These are phyloP conservation scores for Arthroderma sp. DNA, from an alignment of 2,329 filamentous ascomycete genomes.

Conservation along the genomic window DNA sequence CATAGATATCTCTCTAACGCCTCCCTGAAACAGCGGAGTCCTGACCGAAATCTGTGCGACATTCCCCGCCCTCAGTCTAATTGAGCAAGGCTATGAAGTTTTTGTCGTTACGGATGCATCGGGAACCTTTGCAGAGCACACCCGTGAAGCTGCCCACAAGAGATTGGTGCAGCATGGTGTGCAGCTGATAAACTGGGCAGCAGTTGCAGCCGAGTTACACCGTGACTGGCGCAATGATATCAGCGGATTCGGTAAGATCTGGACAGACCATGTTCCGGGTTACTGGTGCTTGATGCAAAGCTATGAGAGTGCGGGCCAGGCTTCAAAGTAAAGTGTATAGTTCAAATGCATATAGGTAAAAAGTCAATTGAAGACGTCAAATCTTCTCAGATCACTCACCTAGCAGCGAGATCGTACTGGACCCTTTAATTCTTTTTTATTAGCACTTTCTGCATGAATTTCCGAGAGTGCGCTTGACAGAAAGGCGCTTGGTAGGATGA, in stretches of 20 bases:
- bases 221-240: conserved; percentile 10
- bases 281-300: conserved; percentile 14
- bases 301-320: neutral
- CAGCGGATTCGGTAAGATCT: conserved; percentile 8
- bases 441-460: too few species aligned
- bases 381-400: too few species aligned
- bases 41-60: conserved; percentile 36
- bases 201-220: conserved; percentile 7
- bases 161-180: conserved; percentile 56
- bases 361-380: too few species aligned
- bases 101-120: conserved; percentile 61
- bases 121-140: conserved; percentile 49
- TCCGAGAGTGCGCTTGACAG: too few species aligned
- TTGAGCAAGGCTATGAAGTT: conserved; percentile 58
- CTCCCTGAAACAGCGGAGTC: neutral
- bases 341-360: too few species aligned
- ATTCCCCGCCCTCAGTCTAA: conserved; percentile 59
- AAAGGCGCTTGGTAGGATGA: too few species aligned
- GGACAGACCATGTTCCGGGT: conserved; percentile 9
- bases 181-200: conserved; percentile 16
- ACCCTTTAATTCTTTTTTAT: too few species aligned
- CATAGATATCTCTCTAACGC: neutral
- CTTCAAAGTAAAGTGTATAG: too few species aligned
- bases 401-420: too few species aligned
- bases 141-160: conserved; percentile 51